Conservation (phyloP, 176 grass and related monocot species). For the Oryza punctata region DNA sequence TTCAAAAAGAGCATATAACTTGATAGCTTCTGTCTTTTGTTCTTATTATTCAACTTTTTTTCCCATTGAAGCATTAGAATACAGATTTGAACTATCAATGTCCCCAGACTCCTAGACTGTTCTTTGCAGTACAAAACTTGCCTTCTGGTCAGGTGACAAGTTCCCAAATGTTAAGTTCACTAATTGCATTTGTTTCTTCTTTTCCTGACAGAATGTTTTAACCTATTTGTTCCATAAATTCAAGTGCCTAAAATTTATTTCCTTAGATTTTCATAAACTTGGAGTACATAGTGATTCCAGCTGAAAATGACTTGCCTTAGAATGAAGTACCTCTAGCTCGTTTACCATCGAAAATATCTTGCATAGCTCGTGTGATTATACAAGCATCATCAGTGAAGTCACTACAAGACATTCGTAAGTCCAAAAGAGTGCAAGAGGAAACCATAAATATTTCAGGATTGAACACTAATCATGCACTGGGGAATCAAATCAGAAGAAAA, state of each 20-base stretch:
- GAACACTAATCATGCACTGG: constrained; percentile 32
- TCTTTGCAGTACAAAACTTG: not conserved
- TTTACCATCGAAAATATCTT: not conserved
- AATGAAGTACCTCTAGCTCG: not conserved
- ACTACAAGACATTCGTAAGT: constrained; percentile 32
- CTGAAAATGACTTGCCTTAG: not conserved
- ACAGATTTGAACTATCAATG: not conserved
- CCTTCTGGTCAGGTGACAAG: constrained; percentile 1
- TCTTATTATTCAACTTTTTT: not conserved
- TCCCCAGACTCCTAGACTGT: not conserved
- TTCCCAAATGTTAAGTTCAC: not conserved
- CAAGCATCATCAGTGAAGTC: constrained; percentile 31
- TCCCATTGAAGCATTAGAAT: not conserved
- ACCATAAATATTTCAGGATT: constrained; percentile 3
- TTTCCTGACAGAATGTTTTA: not conserved
- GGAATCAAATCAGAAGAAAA: constrained; percentile 48
- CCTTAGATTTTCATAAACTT: not conserved
- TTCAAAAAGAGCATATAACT: not conserved
- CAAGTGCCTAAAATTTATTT: not conserved
- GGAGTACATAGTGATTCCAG: not conserved
- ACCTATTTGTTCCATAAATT: not conserved
- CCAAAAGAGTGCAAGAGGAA: constrained; percentile 24
- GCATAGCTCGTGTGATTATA: not conserved
- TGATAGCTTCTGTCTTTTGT: not conserved
- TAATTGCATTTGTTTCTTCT: constrained; percentile 1